Base-by-base conservation (phyloP, 441 rosid species). In the Cnidoscolus chayamansa region DNA sequence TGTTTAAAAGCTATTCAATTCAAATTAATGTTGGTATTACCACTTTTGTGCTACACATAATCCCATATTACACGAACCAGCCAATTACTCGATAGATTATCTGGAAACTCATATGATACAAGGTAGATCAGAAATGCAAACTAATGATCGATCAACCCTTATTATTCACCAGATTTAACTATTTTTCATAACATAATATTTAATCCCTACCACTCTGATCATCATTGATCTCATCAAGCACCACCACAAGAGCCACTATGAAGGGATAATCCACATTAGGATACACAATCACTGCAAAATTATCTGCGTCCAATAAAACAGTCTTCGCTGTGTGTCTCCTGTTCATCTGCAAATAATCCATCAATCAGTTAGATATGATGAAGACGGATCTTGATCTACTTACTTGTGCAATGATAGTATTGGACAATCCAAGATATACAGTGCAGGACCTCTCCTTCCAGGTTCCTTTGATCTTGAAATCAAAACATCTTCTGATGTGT, bases 201-300 rank as follows among this genome's bases (percentile, higher is more conserved):
- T 45, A 73, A 47, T 73, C 72, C 47, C 40, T 53, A 0, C 66
- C 76, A 17, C 35, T 25, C 3, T 68, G 73, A 76, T 82, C 84
- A 0, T 56, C 71, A 40, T 74, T 80, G 68, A 81, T 85, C 71
- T 81, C 88, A 59, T 85, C 78, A 3, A 81, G 83, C 56, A 85
- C 31, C 40, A 77, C 79, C 55, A 82, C 81, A 45, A 84, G 79
- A 56, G 86, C 73, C 19, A 77, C 79, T 0, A 80, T 50, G 64
- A 85, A 83, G 16, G 83, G 83, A 10, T 79, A 73, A 59, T 85
- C 86, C 16, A 83, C 83, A 10, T 83, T 79, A 0, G 84, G 86
- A 40, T 78, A 77, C 25, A 69, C 74, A 0, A 82, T 77, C 48
- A 79, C 76, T 4, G 25, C 56, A 43, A 75, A 84, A 0, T 43